Conservation (phyloP, 495 filamentous ascomycete genomes). For the Schizothecium vesticola region DNA sequence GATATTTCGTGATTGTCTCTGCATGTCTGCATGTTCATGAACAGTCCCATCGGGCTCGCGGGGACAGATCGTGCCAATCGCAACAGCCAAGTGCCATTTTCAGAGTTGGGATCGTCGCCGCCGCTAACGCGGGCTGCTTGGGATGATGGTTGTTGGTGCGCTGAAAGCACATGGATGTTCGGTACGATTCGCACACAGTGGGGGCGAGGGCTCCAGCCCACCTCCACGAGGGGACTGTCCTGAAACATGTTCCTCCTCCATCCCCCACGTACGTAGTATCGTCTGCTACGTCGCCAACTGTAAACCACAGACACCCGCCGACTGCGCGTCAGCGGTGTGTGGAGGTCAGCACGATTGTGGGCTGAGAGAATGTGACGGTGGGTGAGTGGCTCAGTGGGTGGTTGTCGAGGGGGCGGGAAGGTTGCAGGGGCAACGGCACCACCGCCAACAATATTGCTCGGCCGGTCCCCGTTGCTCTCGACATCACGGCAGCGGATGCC, state of each 20-base stretch:
- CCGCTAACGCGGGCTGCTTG: background rate
- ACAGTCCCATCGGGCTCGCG: background rate
- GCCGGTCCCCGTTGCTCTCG: background rate
- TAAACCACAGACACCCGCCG: conserved; percentile 4
- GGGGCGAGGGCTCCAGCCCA: background rate
- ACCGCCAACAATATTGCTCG: background rate
- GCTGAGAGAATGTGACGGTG: background rate
- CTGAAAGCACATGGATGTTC: background rate
- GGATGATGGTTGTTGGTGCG: background rate
- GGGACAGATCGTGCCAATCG: background rate
- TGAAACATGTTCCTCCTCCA: background rate
- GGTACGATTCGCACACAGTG: background rate
- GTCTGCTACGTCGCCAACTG: background rate
- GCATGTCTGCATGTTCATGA: background rate
- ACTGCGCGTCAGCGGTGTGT: conserved; percentile 8
- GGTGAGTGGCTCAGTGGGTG: too few relatives aligned
- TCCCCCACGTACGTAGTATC: background rate
- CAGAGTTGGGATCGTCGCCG: background rate
- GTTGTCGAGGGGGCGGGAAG: too few relatives aligned
- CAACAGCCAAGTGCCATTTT: background rate
- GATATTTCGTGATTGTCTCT: background rate
- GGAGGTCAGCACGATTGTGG: conserved; percentile 1
- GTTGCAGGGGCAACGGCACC: too few relatives aligned
- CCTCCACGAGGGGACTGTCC: background rate
- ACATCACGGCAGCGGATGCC: background rate